Evolutionary conservation across 129 eudicot genomes (phyloP).

Genomic region (Flaveria brownii): DNA sequence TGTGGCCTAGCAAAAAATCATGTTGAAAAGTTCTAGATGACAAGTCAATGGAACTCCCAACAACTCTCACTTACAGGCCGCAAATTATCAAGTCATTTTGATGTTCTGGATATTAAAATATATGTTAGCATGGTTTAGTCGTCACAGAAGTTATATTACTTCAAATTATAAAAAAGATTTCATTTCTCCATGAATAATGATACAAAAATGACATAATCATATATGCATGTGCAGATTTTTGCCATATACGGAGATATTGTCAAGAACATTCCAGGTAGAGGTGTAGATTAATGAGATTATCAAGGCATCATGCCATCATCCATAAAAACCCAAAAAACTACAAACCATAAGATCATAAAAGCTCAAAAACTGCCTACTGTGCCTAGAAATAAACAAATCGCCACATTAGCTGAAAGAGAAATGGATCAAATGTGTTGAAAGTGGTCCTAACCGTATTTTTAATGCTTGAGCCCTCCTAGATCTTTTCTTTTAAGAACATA

Average conservation of each 20-base stretch:
- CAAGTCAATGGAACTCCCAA: not conserved
- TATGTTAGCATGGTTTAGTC: not conserved
- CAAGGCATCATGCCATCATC: not conserved
- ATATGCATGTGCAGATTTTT: not conserved
- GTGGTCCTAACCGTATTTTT: not conserved
- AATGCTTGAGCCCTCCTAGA: slow-evolving; percentile 1
- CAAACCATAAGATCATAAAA: slow-evolving; percentile 3
- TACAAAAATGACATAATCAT: not conserved
- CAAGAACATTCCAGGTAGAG: not conserved
- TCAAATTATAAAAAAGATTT: not conserved
- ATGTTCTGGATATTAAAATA: not conserved
- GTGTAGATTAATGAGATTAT: not conserved
- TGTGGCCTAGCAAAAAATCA: not conserved
- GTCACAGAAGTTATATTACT: not conserved
- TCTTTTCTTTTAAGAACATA: not conserved
- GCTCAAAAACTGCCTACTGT: slow-evolving; percentile 16
- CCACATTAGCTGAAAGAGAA: not conserved
- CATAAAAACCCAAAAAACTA: not conserved
- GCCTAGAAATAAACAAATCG: not conserved
- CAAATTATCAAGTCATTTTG: not conserved
- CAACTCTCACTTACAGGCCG: not conserved
- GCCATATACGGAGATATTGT: not conserved
- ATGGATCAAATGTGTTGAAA: not conserved
- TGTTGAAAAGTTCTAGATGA: not conserved
- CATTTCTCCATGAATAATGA: not conserved